Evolutionary conservation across 208 protist species (phyloP).

Genomic region (Trypanosoma mega): DNA sequence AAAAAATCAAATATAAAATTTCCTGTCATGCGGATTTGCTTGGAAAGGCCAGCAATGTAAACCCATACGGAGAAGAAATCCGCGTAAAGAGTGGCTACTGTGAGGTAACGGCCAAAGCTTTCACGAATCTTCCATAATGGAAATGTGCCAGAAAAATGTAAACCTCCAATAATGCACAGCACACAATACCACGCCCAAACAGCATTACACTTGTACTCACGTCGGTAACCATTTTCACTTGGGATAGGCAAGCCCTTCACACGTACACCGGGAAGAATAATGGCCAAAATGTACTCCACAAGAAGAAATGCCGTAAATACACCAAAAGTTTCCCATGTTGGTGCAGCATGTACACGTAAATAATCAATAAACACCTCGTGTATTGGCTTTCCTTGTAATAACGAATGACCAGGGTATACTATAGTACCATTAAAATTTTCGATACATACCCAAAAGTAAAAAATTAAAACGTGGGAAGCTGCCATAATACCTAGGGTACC

Average conservation of each 20-base stretch:
- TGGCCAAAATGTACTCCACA: constrained; percentile 74
- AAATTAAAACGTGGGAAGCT: constrained; percentile 83
- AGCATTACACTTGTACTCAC: constrained; percentile 92
- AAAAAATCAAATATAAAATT: constrained; percentile 96
- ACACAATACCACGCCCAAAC: constrained; percentile 82
- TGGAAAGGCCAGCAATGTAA: constrained; percentile 63
- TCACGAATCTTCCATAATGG: constrained; percentile 58
- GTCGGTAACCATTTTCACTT: constrained; percentile 76
- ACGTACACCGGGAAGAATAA: constrained; percentile 71
- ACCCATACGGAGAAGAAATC: constrained; percentile 73
- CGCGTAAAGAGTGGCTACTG: constrained; percentile 71
- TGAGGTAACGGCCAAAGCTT: constrained; percentile 77
- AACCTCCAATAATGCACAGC: constrained; percentile 47
- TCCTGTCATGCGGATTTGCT: constrained; percentile 82
- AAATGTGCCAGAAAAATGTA: constrained; percentile 75
- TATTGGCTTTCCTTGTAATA: constrained; percentile 60
- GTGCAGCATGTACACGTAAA: constrained; percentile 48
- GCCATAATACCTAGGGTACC: constrained; percentile 78
- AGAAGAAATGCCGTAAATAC: constrained; percentile 71
- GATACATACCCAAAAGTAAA: constrained; percentile 88
- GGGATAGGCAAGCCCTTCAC: constrained; percentile 84
- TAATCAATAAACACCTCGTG: constrained; percentile 44
- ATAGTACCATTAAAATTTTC: constrained; percentile 75
- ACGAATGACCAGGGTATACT: constrained; percentile 78
- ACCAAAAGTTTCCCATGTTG: constrained; percentile 40